Percentiles rank a stretch among this genome's conserved stretches.
Evolutionary conservation across 2,329 filamentous ascomycete genomes (phyloP).

Genomic region (Alternaria angustiovoidea): DNA sequence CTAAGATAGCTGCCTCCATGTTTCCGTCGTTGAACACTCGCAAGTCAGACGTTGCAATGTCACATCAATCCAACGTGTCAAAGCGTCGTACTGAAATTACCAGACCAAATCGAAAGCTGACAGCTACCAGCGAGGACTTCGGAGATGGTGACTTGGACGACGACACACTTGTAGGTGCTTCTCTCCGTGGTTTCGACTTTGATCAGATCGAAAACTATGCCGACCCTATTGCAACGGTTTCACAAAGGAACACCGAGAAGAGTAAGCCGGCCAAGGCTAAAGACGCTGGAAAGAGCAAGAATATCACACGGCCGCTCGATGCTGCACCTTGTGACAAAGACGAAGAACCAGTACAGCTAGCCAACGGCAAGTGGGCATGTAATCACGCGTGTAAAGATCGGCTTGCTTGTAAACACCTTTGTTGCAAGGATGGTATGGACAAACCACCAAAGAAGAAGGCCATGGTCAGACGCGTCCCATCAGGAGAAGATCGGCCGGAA

Average conservation of each 20-base stretch:
- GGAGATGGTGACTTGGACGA: conserved; percentile 63
- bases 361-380: conserved; percentile 77
- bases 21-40: conserved; percentile 50
- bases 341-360: conserved; percentile 61
- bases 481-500: conserved; percentile 16
- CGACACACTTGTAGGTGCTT: conserved; percentile 59
- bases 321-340: conserved; percentile 16
- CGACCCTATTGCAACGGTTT: conserved; percentile 31
- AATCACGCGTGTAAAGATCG: conserved; percentile 74
- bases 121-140: conserved; percentile 57
- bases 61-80: conserved; percentile 40
- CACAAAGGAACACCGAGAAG: conserved; percentile 30
- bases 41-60: conserved; percentile 24
- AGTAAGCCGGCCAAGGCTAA: conserved; percentile 22
- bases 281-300: background rate
- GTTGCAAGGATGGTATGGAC: conserved; percentile 75
- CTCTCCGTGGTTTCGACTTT: conserved; percentile 53
- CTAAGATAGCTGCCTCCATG: conserved; percentile 56
- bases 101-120: conserved; percentile 13
- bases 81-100: conserved; percentile 35
- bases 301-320: background rate
- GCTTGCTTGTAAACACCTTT: conserved; percentile 71
- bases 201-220: conserved; percentile 62
- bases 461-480: conserved; percentile 32
- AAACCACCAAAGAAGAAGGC: conserved; percentile 63